Evolutionary conservation across 2,329 filamentous ascomycete species (phyloP), one percentile per base, ranked within the genome.

Genomic region (Sclerotinia trifoliorum): DNA sequence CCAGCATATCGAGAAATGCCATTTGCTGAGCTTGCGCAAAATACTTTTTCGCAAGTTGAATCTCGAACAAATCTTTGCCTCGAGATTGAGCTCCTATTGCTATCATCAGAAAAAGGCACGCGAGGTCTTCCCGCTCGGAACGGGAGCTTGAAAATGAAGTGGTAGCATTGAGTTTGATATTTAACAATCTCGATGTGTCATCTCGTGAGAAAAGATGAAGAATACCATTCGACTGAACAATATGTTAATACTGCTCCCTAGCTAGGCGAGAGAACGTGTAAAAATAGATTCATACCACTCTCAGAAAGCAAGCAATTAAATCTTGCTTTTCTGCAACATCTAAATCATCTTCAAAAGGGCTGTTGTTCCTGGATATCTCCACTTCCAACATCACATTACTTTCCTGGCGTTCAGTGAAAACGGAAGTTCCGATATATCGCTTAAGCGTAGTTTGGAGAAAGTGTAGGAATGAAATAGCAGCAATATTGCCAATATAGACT

Each of bases 401-500:
- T 44, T 35, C 58, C 21, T 48, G 44, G 29, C 58, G 56, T 49
- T 71, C 68, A 21, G 68, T 70, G 26, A 69, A 70, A 29, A 61
- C 51, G 6, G 68, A 67, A 32, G 63, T 69, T 42, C 69, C 70
- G 19, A 71, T 70, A 29, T 71, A 66, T 32, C 54, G 68, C 48
- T 62, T 66, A 13, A 71, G 49, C 17, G 65, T 68, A 26, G 62
- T 57, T 51, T 66, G 69, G 17, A 70, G 61, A 42, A 68, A 70
- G n/a, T 69, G 51, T 24, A 70, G 66, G 35, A 71, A 71, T 8
- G 68, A 66, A 8, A 71, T 54, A 55, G 70, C 65, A 56, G 70
- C 70, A 61, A 58, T 54, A 21, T 70, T 68, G 11, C 70, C 70
- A 21, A 71, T 56, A 64, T 71, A 71, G 19, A 71, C 70, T 71